Percentiles rank a stretch among this genome's conserved stretches.
These are phyloP conservation scores for Auricularia sp. DNA, from an alignment of 768 basidiomycete genomes.

Conservation along the genomic window DNA sequence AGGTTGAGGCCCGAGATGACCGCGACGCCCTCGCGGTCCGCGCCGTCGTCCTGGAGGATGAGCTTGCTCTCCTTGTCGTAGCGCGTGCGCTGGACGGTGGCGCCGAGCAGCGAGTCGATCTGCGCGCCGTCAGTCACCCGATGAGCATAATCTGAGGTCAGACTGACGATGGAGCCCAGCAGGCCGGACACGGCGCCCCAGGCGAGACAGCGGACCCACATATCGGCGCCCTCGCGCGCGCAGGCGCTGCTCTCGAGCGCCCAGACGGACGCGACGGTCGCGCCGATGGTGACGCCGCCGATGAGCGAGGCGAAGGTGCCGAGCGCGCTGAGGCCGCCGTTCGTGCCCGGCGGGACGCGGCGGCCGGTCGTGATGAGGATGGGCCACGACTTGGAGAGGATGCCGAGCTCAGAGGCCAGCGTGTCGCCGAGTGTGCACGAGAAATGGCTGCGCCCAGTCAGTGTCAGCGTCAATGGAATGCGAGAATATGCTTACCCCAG, in stretches of 20 bases:
- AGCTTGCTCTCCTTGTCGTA: conserved; percentile 52
- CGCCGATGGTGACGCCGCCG: conserved; percentile 67
- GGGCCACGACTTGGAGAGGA: conserved; percentile 60
- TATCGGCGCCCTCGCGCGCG: conserved; percentile 22
- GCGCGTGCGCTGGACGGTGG: conserved; percentile 72
- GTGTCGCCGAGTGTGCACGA: conserved; percentile 87
- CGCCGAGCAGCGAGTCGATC: conserved; percentile 82
- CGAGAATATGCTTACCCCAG: conserved; percentile 42
- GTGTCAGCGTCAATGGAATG: not conserved
- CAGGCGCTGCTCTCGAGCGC: conserved; percentile 54
- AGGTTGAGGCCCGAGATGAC: conserved; percentile 54
- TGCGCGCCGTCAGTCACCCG: conserved; percentile 17
- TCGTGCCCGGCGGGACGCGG: conserved; percentile 78
- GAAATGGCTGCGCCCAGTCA: conserved; percentile 50
- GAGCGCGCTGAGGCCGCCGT: conserved; percentile 70
- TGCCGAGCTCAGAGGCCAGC: conserved; percentile 86
- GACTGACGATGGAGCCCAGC: conserved; percentile 66
- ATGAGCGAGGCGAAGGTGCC: conserved; percentile 64
- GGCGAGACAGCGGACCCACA: conserved; percentile 29
- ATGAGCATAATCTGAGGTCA: not conserved
- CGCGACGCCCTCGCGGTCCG: conserved; percentile 37
- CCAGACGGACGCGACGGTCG: conserved; percentile 44
- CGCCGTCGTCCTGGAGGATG: conserved; percentile 46
- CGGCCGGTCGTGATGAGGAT: conserved; percentile 69
- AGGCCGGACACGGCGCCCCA: conserved; percentile 63